phyloP scores from a whole-genome alignment of 2,329 filamentous ascomycete species.

The Hypoxylon sp. region DNA sequence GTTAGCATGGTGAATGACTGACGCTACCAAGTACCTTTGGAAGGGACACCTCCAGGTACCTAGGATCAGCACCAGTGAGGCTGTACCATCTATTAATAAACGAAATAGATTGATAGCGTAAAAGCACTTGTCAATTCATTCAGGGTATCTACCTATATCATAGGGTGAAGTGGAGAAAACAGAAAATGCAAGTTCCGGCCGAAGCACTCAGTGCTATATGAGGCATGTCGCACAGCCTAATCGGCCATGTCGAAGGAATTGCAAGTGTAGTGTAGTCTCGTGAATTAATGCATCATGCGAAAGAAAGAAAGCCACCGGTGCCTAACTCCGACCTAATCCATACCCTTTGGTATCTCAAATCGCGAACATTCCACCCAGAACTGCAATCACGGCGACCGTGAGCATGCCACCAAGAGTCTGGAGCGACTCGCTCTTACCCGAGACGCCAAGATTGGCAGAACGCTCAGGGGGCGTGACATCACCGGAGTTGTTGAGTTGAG shows the following conservation, averaged over 20 bases:
- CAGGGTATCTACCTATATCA: conserved; percentile 39
- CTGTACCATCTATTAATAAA: not conserved
- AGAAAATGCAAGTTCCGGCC: conserved; percentile 11
- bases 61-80: not conserved
- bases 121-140: conserved; percentile 22
- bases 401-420: conserved; percentile 41
- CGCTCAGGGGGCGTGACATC: conserved; percentile 24
- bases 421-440: conserved; percentile 35
- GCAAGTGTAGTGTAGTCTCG: conserved; percentile 2
- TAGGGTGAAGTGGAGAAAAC: conserved; percentile 7
- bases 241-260: conserved; percentile 8
- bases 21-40: not conserved
- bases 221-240: conserved; percentile 10
- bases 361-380: conserved; percentile 45
- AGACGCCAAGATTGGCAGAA: conserved; percentile 44
- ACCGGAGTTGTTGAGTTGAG: conserved; percentile 49
- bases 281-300: conserved; percentile 12
- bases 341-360: conserved; percentile 30
- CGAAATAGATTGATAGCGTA: not conserved
- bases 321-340: not conserved
- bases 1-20: not conserved
- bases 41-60: not conserved
- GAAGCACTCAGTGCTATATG: conserved; percentile 1
- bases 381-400: conserved; percentile 39
- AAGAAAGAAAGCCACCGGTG: conserved; percentile 13